Percentiles rank a stretch among this genome's conserved stretches.
Conservation (phyloP, 345 rosid species). For the Pseudoturritis turrita region DNA sequence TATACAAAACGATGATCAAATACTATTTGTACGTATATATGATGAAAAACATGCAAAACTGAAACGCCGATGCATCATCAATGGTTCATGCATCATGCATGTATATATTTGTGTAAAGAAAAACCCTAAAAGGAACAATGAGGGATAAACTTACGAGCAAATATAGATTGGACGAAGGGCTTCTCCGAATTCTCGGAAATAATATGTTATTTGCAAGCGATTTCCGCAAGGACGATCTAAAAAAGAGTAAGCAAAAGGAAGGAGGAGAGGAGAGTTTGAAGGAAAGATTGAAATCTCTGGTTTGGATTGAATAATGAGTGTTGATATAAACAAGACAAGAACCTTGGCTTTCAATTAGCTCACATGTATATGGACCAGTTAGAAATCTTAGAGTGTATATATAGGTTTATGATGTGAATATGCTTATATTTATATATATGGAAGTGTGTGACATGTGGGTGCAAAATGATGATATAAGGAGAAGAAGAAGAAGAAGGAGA, state of each 20-base stretch:
- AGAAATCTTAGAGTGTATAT: conserved; percentile 12
- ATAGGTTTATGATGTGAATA: conserved; percentile 11
- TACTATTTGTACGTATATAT: not conserved
- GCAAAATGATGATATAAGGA: conserved; percentile 27
- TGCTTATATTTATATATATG: conserved; percentile 19
- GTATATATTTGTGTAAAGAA: not conserved
- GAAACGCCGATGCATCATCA: conserved; percentile 2
- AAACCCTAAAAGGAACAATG: not conserved
- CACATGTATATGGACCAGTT: conserved; percentile 30
- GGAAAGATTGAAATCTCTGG: not conserved
- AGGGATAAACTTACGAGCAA: conserved; percentile 20
- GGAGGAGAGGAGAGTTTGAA: not conserved
- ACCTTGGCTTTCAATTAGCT: conserved; percentile 11
- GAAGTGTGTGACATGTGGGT: conserved; percentile 20
- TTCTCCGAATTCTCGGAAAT: not conserved
- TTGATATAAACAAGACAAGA: conserved; percentile 10
- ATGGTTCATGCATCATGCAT: conserved; percentile 8
- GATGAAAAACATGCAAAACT: not conserved
- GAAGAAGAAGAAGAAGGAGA: conserved; percentile 19
- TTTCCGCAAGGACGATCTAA: not conserved
- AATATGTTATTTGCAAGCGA: not conserved
- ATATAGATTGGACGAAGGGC: conserved; percentile 9
- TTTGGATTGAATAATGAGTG: conserved; percentile 11
- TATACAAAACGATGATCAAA: not conserved
- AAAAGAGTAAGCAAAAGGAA: not conserved